Evolutionary conservation across 2,329 filamentous ascomycete genomes (phyloP), one percentile per base, ranked within the genome.

Genomic region (Ophiostoma triangulosporum): DNA sequence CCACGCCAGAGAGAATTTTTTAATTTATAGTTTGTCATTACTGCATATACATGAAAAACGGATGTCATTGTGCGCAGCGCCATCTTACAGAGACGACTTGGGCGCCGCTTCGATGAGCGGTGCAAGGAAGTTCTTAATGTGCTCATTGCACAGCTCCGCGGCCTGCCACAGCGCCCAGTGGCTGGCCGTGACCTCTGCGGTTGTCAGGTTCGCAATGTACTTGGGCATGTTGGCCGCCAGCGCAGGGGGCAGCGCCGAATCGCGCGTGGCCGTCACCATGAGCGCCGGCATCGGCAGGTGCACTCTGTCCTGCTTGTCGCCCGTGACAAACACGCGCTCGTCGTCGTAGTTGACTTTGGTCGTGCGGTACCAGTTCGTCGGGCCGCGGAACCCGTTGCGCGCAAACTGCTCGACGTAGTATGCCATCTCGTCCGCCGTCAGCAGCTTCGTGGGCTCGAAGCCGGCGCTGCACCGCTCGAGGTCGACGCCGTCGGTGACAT

Each of bases 161-260:
- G 77, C 78, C 71, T 95, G 80, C 72, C 80, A 83, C 64, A 95
- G 69, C 46, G 84, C 86, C 91, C 91, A 97, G 68, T 97, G 93
- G 17, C 75, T 72, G 0, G 84, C 76, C 33, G 82, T 53, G 7
- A 95, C 83, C 64, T 86, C 78, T 8, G 70, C 74, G 56, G 75
- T 73, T 7, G 78, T 84, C 62, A 94, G 67, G 48, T 80, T 74
- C 2, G 78, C 76, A 56, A 91, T 80, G 57, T 72, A 70, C 58
- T 73, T 71, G 20, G 81, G 81, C 88, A 95, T 95, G 0, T 78
- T 77, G 24, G 67, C 69, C 1, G 84, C 77, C 77, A 96, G 78
- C 36, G 74, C 70, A 0, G 86, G 81, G 54, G 83, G 84, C 60
- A 97, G 70, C 1, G 90, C 86, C 0, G 62, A 61, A 65, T 98